These are phyloP conservation scores for Neonectria sp. DNA, from an alignment of 2,329 filamentous ascomycete species.

Conservation along the genomic window DNA sequence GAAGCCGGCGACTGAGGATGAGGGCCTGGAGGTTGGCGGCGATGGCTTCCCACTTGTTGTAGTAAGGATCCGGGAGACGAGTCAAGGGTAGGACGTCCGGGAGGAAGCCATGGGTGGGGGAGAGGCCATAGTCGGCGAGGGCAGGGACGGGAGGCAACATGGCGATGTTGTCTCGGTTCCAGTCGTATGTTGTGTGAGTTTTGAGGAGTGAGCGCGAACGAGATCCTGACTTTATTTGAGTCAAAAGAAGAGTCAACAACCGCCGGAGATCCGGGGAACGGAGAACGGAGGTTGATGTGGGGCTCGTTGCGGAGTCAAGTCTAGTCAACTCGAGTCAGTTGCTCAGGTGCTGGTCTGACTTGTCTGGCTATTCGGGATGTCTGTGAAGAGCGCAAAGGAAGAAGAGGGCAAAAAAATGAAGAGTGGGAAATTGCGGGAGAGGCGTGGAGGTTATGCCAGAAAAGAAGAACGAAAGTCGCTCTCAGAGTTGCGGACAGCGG, in stretches of 20 bases:
- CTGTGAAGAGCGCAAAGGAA: conserved; percentile 24
- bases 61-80: conserved; percentile 89
- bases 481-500: conserved; percentile 32
- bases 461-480: conserved; percentile 40
- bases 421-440: conserved; percentile 20
- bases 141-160: conserved; percentile 75
- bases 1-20: conserved; percentile 87
- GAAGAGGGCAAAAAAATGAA: conserved; percentile 2
- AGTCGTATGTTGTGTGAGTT: conserved; percentile 1
- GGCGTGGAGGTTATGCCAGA: conserved; percentile 16
- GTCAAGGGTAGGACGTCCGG: conserved; percentile 85
- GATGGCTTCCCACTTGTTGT: conserved; percentile 94
- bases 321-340: conserved; percentile 21
- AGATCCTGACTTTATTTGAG: conserved; percentile 7
- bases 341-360: background rate
- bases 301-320: conserved; percentile 38
- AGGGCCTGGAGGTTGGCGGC: conserved; percentile 88
- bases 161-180: conserved; percentile 10
- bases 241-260: conserved; percentile 19
- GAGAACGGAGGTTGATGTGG: conserved; percentile 39
- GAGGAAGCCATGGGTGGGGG: conserved; percentile 86
- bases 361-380: conserved; percentile 8
- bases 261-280: conserved; percentile 36
- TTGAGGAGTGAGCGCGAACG: background rate
- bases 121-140: conserved; percentile 85